Conservation (phyloP, 1,139 yeast species). For the Suhomyces taliae region DNA sequence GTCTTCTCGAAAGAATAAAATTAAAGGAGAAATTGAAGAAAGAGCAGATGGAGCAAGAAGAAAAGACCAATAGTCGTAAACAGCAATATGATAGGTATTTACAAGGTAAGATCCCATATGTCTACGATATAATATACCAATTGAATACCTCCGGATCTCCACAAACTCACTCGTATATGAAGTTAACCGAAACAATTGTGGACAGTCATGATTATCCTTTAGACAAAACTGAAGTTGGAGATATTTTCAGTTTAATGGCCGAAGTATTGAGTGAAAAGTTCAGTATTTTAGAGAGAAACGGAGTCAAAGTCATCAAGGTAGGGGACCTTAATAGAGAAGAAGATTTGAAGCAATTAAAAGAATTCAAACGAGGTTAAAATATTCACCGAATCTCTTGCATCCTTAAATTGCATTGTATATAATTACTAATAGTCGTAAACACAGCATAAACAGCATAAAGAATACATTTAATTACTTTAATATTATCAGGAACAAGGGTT, state of each 20-base stretch:
- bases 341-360: slow-evolving; percentile 20
- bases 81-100: slow-evolving; percentile 37
- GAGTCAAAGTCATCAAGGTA: slow-evolving; percentile 29
- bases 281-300: slow-evolving; percentile 20
- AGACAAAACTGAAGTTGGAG: slow-evolving; percentile 32
- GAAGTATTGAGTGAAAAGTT: slow-evolving; percentile 19
- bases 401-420: no score
- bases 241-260: slow-evolving; percentile 22
- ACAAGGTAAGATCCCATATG: slow-evolving; percentile 38
- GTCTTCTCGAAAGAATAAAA: slow-evolving; percentile 39
- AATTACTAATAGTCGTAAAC: no score
- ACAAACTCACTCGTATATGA: slow-evolving; percentile 24
- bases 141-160: slow-evolving; percentile 14
- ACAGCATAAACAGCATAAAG: no score
- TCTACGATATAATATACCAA: slow-evolving; percentile 41
- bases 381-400: no score
- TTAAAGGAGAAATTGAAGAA: slow-evolving; percentile 15
- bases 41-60: slow-evolving; percentile 9
- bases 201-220: slow-evolving; percentile 40
- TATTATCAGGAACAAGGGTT: no score
- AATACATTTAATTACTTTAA: no score
- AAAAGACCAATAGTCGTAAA: slow-evolving; percentile 26
- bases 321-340: slow-evolving; percentile 26
- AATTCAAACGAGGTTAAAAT: background rate
- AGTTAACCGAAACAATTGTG: slow-evolving; percentile 27